Evolutionary conservation across 2,329 filamentous ascomycete genomes (phyloP).

Genomic region (Diaporthe caulivora): DNA sequence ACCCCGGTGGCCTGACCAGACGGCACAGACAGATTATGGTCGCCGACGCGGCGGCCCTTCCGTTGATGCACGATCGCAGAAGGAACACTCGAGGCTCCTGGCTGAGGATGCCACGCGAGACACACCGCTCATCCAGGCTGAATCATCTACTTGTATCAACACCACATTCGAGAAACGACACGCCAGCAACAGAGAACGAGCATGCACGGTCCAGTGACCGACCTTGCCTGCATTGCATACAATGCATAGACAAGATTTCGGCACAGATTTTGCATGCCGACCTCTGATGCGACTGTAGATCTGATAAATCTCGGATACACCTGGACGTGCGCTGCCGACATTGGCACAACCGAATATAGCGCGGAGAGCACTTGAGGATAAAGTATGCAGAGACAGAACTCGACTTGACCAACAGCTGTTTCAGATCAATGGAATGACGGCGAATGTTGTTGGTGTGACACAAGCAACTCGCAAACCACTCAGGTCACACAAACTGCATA

Average conservation of each 20-base stretch:
- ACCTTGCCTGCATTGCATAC: slow-evolving; percentile 2
- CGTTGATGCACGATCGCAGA: background rate
- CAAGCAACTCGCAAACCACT: slow-evolving; percentile 18
- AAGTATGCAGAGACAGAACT: background rate
- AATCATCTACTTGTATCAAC: slow-evolving; percentile 43
- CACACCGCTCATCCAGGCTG: slow-evolving; percentile 29
- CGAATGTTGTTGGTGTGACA: slow-evolving; percentile 2
- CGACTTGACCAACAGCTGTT: slow-evolving; percentile 13
- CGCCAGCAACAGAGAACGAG: background rate
- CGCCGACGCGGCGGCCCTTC: slow-evolving; percentile 5
- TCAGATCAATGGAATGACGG: slow-evolving; percentile 14
- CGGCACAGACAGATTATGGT: slow-evolving; percentile 11
- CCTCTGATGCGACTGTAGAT: slow-evolving; percentile 11
- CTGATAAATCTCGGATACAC: slow-evolving; percentile 20
- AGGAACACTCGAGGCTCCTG: slow-evolving; percentile 9
- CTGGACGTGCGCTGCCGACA: slow-evolving; percentile 6
- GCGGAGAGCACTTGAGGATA: background rate
- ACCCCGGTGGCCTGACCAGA: slow-evolving; percentile 73
- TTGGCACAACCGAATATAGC: background rate
- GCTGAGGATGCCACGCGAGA: background rate
- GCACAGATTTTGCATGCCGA: slow-evolving; percentile 17
- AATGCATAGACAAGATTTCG: slow-evolving; percentile 13
- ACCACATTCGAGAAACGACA: slow-evolving; percentile 47
- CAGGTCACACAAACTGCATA: slow-evolving; percentile 17
- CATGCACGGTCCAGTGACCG: background rate